These are phyloP conservation scores for Sinapis alba DNA, from an alignment of 441 rosid genomes.

Conservation along the genomic window DNA sequence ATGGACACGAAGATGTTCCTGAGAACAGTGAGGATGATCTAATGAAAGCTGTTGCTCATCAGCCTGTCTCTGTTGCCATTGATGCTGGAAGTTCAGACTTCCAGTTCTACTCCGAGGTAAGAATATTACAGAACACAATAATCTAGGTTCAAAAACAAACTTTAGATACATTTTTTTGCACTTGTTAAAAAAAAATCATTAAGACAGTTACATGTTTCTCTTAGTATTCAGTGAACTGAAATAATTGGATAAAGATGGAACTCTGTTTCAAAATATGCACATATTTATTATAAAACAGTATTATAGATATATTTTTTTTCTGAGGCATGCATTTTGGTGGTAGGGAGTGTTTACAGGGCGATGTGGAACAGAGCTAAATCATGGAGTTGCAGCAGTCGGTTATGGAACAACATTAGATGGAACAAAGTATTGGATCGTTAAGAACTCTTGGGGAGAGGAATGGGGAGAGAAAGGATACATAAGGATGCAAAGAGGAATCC, in stretches of 20 bases:
- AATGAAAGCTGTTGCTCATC: conserved; percentile 50
- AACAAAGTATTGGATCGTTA: conserved; percentile 44
- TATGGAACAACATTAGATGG: conserved; percentile 39
- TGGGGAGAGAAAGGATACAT: conserved; percentile 46
- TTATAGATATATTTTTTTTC: not conserved
- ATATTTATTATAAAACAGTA: not conserved
- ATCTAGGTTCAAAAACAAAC: not conserved
- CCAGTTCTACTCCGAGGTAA: conserved; percentile 45
- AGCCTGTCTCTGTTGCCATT: conserved; percentile 47
- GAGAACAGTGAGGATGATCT: conserved; percentile 42
- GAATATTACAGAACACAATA: not conserved
- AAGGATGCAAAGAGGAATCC: conserved; percentile 36
- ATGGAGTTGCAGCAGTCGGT: conserved; percentile 43
- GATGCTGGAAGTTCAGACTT: conserved; percentile 48
- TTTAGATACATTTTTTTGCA: not conserved
- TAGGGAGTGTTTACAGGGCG: conserved; percentile 39
- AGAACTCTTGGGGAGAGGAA: conserved; percentile 43
- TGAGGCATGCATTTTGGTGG: not conserved
- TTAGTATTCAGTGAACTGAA: not conserved
- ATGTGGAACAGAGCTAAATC: conserved; percentile 40
- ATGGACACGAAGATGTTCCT: conserved; percentile 49
- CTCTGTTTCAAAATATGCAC: not conserved
- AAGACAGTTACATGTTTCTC: not conserved
- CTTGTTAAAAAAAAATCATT: not conserved
- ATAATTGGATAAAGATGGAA: not conserved